phyloP scores from a whole-genome alignment of 208 protist genomes.

The Crithidia brevicula region DNA sequence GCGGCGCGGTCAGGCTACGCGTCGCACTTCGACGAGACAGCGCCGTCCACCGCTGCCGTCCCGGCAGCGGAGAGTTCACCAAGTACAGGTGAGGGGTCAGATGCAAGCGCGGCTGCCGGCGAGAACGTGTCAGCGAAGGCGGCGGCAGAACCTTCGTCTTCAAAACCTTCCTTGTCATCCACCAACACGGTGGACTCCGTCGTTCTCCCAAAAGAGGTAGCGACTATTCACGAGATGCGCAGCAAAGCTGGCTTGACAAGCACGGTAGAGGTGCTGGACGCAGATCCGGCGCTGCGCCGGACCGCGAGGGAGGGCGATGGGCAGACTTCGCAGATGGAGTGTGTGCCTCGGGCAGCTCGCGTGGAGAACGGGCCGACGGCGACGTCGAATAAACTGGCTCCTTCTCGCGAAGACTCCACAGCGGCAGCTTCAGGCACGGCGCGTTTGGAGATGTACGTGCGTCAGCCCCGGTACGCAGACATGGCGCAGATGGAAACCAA shows the following conservation, averaged over 20 bases:
- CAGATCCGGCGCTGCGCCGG: slow-evolving; percentile 13
- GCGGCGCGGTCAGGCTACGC: slow-evolving; percentile 4
- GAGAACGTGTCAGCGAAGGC: neutral
- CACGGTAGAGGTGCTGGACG: slow-evolving; percentile 44
- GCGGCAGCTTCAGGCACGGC: neutral
- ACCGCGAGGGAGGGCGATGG: neutral
- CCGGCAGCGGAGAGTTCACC: neutral
- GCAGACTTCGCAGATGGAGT: neutral
- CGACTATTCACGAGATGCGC: slow-evolving; percentile 34
- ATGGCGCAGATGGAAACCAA: slow-evolving; percentile 64
- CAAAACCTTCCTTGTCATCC: neutral
- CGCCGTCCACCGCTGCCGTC: neutral
- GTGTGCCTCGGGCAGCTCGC: neutral
- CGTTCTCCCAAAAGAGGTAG: slow-evolving; percentile 40
- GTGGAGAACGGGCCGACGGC: neutral
- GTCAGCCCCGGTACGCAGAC: slow-evolving; percentile 45
- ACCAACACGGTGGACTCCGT: slow-evolving; percentile 17
- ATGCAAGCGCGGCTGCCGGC: no score
- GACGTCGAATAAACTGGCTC: no score
- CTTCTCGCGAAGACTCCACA: no score
- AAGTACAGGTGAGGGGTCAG: no score
- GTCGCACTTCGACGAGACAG: neutral
- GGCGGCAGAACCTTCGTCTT: neutral
- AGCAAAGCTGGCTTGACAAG: slow-evolving; percentile 28
- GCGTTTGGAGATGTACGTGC: slow-evolving; percentile 11